Evolutionary conservation across 1,284 basidiomycete genomes (phyloP).

Genomic region (Rhodotorula sp.): DNA sequence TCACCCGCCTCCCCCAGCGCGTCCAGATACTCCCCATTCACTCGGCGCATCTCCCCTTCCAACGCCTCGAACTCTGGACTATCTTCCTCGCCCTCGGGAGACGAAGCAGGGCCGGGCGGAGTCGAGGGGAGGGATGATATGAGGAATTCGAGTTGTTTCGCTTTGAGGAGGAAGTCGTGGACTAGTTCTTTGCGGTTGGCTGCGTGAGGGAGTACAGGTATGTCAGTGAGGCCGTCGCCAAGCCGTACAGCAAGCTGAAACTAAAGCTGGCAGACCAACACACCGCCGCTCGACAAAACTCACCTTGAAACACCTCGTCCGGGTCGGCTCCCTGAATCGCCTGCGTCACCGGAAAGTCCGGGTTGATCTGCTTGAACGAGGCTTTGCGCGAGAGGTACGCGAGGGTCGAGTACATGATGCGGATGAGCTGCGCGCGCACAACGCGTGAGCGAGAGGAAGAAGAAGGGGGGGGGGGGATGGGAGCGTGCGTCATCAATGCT

Average conservation of each 20-base stretch:
- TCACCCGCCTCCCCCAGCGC: constrained; percentile 54
- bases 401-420: constrained; percentile 74
- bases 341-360: constrained; percentile 71
- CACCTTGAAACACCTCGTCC: constrained; percentile 67
- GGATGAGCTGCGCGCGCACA: constrained; percentile 60
- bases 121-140: constrained; percentile 70
- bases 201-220: constrained; percentile 45
- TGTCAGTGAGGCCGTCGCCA: neutral
- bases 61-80: constrained; percentile 59
- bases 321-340: constrained; percentile 68
- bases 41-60: constrained; percentile 65
- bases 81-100: constrained; percentile 44
- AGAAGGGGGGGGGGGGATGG: neutral
- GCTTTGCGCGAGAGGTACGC: constrained; percentile 69
- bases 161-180: constrained; percentile 71
- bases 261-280: neutral
- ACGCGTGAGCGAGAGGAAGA: neutral
- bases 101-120: constrained; percentile 61
- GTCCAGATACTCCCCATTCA: constrained; percentile 68
- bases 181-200: constrained; percentile 77
- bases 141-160: constrained; percentile 77
- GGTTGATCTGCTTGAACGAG: constrained; percentile 69
- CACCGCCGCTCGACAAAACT: constrained; percentile 10
- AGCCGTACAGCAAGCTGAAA: neutral
- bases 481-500: constrained; percentile 29